phyloP scores from a whole-genome alignment of 148 eudicot species.

The Simmondsia chinensis region DNA sequence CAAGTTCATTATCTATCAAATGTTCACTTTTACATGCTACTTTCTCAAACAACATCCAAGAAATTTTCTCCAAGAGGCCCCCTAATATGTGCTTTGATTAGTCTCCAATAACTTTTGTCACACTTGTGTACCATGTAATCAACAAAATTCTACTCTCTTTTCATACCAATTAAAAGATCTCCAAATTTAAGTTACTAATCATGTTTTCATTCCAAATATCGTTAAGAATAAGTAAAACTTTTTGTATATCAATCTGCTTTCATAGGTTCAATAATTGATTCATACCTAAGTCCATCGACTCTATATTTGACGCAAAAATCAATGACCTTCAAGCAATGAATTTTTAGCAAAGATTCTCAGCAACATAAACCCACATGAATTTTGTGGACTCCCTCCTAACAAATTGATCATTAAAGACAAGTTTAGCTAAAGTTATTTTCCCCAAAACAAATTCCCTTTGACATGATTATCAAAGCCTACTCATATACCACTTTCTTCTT shows the following conservation, averaged over 20 bases:
- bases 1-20: not conserved
- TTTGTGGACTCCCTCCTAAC: constrained; percentile 6
- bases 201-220: constrained; percentile 24
- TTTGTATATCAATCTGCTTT: not conserved
- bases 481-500: constrained; percentile 4
- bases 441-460: constrained; percentile 7
- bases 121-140: constrained; percentile 24
- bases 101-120: constrained; percentile 12
- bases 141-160: constrained; percentile 22
- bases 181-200: constrained; percentile 3
- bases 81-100: constrained; percentile 1
- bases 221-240: constrained; percentile 22
- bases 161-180: constrained; percentile 1
- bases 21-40: constrained; percentile 9
- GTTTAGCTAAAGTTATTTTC: constrained; percentile 22
- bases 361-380: constrained; percentile 24
- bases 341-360: constrained; percentile 12
- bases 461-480: not conserved
- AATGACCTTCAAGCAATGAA: constrained; percentile 5
- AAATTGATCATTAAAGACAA: constrained; percentile 13
- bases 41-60: constrained; percentile 18
- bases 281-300: not conserved
- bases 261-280: constrained; percentile 6
- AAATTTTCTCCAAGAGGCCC: constrained; percentile 14
- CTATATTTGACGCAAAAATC: not conserved